Base-by-base conservation (phyloP, 495 filamentous ascomycete species). In the Penicillium salamii region DNA sequence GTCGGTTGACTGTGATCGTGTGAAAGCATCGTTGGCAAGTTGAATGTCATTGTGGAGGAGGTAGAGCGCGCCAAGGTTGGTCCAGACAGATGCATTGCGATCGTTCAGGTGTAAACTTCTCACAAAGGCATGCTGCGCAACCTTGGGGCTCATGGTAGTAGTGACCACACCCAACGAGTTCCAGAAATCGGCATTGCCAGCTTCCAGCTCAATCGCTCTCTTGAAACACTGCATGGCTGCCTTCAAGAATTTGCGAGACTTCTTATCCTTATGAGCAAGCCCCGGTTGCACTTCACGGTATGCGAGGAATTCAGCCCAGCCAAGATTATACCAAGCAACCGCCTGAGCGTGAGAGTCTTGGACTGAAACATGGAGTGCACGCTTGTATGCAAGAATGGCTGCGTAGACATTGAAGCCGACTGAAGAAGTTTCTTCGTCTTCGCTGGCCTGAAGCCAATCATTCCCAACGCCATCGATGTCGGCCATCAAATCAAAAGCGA, bases 101-200 rank as follows among this genome's bases (percentile, higher is more conserved):
- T 97, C 95, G 62, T 97, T 95, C n/a, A 99, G 74, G 63, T 91
- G 86, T 14, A 99, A 68, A 55, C 89, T 91, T 46, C 93, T 79
- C n/a, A 97, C 87, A 54, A 99, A 89, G 0, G 93, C 80, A 68
- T 99, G 93, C 67, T 99, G 93, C 0, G 95, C 84, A 2, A 97
- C 88, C 49, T 87, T 86, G 0, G 90, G 86, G 60, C 89, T 96
- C 58, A 96, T 73, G 31, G 75, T 78, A 35, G 86, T 88, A 2
- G 93, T 97, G 13, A 87, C 88, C 6, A 97, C 90, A 17, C 92
- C 93, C 17, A 99, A 79, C 3, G 93, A 83, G 64, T 96, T 97
- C 93, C 93, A 99, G 67, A 97, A 99, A 58, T 99, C 93, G 0
- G 91, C 74, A 60, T 97, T 99, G 23, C 91, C 88, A 6, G 95